These are phyloP conservation scores for Graphilbum ipis-grandicollis DNA, from an alignment of 2,329 filamentous ascomycete genomes.

Conservation along the genomic window DNA sequence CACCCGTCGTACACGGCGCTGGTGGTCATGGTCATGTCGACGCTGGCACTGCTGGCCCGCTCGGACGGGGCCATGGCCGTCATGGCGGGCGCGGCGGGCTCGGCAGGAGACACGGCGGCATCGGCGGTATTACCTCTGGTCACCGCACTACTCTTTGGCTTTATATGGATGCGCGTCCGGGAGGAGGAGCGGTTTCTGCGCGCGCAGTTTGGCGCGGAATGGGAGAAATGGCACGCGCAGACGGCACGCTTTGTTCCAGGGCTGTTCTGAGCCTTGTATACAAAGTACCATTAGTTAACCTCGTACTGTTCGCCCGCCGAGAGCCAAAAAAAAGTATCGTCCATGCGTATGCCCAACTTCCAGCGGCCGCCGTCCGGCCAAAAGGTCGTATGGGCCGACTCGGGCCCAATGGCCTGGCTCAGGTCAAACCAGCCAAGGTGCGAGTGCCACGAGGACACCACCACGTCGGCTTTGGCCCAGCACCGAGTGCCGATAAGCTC, in stretches of 20 bases:
- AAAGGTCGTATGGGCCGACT: no score
- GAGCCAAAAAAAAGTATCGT: no score
- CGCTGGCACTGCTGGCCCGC: background rate
- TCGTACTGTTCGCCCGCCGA: no score
- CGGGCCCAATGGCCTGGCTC: no score
- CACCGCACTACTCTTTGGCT: background rate
- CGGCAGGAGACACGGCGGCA: no score
- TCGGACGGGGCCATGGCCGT: constrained; percentile 1
- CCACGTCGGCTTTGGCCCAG: no score
- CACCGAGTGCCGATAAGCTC: no score
- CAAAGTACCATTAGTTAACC: no score
- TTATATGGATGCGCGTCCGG: background rate
- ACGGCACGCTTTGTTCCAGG: constrained; percentile 1
- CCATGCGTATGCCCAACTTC: no score
- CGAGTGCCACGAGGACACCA: no score
- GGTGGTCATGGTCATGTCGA: background rate
- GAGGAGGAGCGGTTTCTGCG: constrained; percentile 2
- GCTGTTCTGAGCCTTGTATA: background rate
- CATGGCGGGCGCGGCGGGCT: background rate
- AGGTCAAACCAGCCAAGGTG: no score
- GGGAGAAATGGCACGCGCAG: constrained; percentile 1
- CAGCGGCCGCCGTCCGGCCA: no score
- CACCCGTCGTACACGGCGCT: constrained; percentile 1
- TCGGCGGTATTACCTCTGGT: background rate
- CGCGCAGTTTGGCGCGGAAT: background rate